A percentile compares a stretch with the other conserved stretches of the same genome.
Evolutionary conservation across 163 green algal genomes (phyloP).

Genomic region (Scenedesmus sp.): DNA sequence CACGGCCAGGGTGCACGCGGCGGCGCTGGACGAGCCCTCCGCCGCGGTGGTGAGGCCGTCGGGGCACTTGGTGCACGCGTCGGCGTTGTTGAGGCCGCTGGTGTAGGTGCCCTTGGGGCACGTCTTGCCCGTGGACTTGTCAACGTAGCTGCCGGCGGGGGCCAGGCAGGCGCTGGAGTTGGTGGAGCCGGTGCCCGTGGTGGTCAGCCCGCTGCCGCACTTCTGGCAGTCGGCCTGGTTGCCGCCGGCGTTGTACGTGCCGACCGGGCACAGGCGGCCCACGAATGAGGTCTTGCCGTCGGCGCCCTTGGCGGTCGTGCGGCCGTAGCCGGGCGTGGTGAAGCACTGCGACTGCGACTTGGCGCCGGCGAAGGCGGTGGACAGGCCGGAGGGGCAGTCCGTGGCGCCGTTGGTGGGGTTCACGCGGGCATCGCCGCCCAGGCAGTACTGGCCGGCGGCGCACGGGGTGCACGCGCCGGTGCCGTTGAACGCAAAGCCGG

Average conservation of each 20-base stretch:
- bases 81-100: not conserved
- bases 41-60: slow-evolving; percentile 5
- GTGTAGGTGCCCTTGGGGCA: slow-evolving; percentile 23
- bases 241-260: no score
- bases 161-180: not conserved
- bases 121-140: slow-evolving; percentile 33
- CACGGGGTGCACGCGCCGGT: not conserved
- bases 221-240: no score
- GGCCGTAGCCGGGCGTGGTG: slow-evolving; percentile 3
- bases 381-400: not conserved
- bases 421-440: not conserved
- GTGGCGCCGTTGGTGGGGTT: not conserved
- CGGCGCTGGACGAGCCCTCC: slow-evolving; percentile 6
- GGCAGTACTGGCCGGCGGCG: not conserved
- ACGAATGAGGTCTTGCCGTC: not conserved
- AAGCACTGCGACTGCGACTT: slow-evolving; percentile 12
- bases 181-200: no score
- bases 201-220: no score
- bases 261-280: no score
- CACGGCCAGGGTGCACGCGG: not conserved
- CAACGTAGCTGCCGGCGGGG: slow-evolving; percentile 18
- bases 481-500: no score
- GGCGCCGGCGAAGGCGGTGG: not conserved
- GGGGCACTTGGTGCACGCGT: not conserved
- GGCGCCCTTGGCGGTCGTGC: not conserved